These are phyloP conservation scores for Lepiota brunneoincarnata DNA, from an alignment of 768 basidiomycete species.

Conservation along the genomic window DNA sequence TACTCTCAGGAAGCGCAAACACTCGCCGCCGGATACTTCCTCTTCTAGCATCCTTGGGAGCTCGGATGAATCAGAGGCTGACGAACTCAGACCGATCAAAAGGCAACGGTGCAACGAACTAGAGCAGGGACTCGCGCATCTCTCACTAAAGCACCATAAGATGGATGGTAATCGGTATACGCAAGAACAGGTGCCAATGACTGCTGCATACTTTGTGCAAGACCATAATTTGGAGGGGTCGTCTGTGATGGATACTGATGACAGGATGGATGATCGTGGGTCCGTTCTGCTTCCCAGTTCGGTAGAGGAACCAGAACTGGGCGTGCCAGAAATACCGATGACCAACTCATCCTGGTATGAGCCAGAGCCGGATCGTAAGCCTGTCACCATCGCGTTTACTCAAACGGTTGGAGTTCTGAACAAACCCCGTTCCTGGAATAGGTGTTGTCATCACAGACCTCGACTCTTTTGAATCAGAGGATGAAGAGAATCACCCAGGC, in stretches of 20 bases:
- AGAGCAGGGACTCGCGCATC: conserved; percentile 56
- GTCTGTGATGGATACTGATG: conserved; percentile 11
- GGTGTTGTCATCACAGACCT: conserved; percentile 66
- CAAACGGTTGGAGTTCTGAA: background rate
- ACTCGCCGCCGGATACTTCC: conserved; percentile 14
- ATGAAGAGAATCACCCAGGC: conserved; percentile 29
- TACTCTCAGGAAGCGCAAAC: conserved; percentile 39
- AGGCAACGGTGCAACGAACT: conserved; percentile 47
- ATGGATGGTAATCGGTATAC: no score
- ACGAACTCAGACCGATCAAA: conserved; percentile 32
- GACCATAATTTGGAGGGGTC: background rate
- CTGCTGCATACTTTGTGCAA: background rate
- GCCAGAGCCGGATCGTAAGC: conserved; percentile 66
- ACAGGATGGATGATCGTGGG: background rate
- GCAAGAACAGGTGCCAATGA: conserved; percentile 11
- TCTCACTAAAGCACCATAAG: conserved; percentile 31
- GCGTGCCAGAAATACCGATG: conserved; percentile 59
- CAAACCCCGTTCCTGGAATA: conserved; percentile 27
- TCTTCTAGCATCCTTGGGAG: conserved; percentile 13
- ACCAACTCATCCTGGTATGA: conserved; percentile 64
- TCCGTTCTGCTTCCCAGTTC: conserved; percentile 26
- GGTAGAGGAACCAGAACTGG: conserved; percentile 37
- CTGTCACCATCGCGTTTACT: background rate
- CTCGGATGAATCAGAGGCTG: conserved; percentile 16
- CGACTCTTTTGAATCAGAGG: conserved; percentile 46